Conservation (phyloP, 2,329 filamentous ascomycete genomes). For the Parascedosporium putredinis region DNA sequence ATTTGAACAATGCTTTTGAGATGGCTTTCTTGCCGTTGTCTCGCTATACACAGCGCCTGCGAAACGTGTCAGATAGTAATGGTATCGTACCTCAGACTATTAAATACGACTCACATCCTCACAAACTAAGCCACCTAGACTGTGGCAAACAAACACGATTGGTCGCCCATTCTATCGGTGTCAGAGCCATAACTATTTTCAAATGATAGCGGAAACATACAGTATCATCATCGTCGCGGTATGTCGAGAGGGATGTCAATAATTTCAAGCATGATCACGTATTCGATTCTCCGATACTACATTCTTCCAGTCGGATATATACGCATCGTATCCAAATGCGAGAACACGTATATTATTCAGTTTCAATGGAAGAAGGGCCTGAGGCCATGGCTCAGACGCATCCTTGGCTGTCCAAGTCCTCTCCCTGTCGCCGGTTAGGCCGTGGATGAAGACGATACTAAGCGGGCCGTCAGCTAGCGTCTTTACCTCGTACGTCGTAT, state of each 20-base stretch:
- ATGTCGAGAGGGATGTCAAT: conserved; percentile 16
- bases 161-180: no score
- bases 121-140: no score
- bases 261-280: conserved; percentile 22
- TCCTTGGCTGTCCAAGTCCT: conserved; percentile 21
- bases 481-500: not conserved
- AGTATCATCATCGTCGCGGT: no score
- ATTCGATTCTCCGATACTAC: conserved; percentile 19
- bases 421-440: conserved; percentile 10
- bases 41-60: not conserved
- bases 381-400: conserved; percentile 18
- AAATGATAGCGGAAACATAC: no score
- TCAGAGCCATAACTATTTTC: no score
- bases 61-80: not conserved
- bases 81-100: not conserved
- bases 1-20: not conserved
- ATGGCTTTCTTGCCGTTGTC: not conserved
- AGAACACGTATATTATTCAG: conserved; percentile 20
- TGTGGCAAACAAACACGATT: no score
- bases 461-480: not conserved
- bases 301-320: conserved; percentile 16
- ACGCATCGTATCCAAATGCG: conserved; percentile 23
- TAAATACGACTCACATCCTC: no score
- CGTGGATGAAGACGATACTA: not conserved
- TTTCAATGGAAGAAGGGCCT: conserved; percentile 17